Evolutionary conservation across 108 stramenopile species (phyloP), one percentile per base, ranked within the genome.

Genomic region (Chaetoceros tenuissimus): DNA sequence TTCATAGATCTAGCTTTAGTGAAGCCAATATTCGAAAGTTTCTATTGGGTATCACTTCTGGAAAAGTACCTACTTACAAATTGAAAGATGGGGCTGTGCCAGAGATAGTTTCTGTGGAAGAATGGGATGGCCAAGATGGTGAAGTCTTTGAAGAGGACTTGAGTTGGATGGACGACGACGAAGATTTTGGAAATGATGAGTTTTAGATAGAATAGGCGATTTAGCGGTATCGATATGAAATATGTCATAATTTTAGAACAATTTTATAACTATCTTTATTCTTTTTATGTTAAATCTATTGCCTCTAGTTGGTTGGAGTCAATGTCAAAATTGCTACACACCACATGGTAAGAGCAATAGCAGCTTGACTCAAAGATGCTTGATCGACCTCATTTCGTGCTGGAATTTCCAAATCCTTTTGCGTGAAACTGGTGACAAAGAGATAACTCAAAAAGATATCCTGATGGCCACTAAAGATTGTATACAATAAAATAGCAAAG

Each of bases 401-500:
- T 0, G 79, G 80, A 28, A 82, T 60, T 53, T 86, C 81, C 66
- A 71, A 54, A 53, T 81, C 84, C 31, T 77, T 67, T 47, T 73
- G 72, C 2, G 48, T 34, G 27, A 20, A 67, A 18, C 67, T 77
- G 20, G 59, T 63, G 2, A 76, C 53, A 34, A 73, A 68, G 2
- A 81, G 48, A 43, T 68, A 68, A 2, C 65, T 60, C 21, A 73
- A 31, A 5, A 81, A 57, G 20, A 74, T 68, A 34, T 56, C 47
- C 23, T 59, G 43, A 22, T 46, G 40, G 24, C 65, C 73, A 30
- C 46, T 43, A 26, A 74, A 67, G 22, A 78, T 53, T 3, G 69
- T 57, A 5, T 62, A 24, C 21, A 75, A 46, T 27, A 87, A 67
- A 25, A 87, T 30, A 17, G 59, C 62, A 19, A 78, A 44, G 62